phyloP scores from a whole-genome alignment of 2,329 filamentous ascomycete genomes.

The Zalaria obscura region DNA sequence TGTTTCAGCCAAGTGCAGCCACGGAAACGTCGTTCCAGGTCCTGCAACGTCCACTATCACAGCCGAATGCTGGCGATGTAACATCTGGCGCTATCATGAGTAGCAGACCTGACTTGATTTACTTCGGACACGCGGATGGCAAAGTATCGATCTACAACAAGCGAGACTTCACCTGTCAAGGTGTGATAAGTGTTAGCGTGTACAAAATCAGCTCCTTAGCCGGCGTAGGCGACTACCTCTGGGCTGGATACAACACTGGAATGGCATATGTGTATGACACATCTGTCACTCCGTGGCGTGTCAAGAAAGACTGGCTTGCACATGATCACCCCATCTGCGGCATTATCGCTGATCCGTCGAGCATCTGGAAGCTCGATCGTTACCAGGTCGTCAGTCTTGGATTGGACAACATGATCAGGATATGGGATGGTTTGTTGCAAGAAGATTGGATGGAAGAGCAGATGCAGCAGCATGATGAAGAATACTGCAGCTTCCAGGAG shows the following conservation, averaged over 20 bases:
- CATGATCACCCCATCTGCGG: constrained; percentile 72
- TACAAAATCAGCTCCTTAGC: constrained; percentile 89
- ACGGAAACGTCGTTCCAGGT: constrained; percentile 62
- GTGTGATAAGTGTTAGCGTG: constrained; percentile 70
- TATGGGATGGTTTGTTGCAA: constrained; percentile 87
- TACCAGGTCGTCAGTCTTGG: constrained; percentile 78
- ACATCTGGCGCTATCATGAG: constrained; percentile 68
- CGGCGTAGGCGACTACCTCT: constrained; percentile 68
- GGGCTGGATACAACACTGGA: constrained; percentile 90
- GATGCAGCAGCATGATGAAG: constrained; percentile 70
- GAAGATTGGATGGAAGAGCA: constrained; percentile 88
- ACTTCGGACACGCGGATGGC: constrained; percentile 84
- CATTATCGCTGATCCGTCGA: constrained; percentile 64
- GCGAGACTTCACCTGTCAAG: constrained; percentile 61
- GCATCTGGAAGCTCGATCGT: constrained; percentile 72
- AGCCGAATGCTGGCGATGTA: constrained; percentile 68
- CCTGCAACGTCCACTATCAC: constrained; percentile 53
- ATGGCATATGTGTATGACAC: constrained; percentile 91
- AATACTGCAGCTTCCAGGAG: constrained; percentile 78
- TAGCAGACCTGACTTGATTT: constrained; percentile 63
- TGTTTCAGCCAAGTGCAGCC: constrained; percentile 62
- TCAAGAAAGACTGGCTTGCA: constrained; percentile 90
- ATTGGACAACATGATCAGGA: constrained; percentile 66
- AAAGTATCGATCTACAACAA: constrained; percentile 89
- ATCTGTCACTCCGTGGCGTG: constrained; percentile 64